A percentile compares a stretch with the other conserved stretches of the same genome.
Evolutionary conservation across 371 early-diverging fungal genomes (phyloP).

Genomic region (Gilbertella persicaria): DNA sequence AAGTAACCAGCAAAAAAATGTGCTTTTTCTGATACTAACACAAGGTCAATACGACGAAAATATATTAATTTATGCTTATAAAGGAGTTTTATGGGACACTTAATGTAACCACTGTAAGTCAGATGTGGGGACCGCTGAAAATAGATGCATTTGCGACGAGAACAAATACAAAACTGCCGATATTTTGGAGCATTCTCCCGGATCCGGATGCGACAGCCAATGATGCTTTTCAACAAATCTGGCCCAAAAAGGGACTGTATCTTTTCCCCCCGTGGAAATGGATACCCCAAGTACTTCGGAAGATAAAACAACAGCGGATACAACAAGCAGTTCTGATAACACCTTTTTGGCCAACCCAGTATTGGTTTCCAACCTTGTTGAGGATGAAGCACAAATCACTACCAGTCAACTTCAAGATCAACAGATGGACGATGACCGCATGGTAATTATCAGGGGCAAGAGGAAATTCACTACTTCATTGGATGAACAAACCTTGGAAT

Average conservation of each 20-base stretch:
- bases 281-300: conserved; percentile 19
- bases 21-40: too few relatives aligned
- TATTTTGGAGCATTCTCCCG: conserved; percentile 22
- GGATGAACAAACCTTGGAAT: background rate
- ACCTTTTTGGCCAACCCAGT: conserved; percentile 3
- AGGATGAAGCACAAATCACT: background rate
- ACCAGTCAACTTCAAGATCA: background rate
- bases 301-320: conserved; percentile 10
- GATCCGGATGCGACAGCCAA: conserved; percentile 25
- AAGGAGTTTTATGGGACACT: too few relatives aligned
- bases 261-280: conserved; percentile 34
- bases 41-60: too few relatives aligned
- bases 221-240: conserved; percentile 31
- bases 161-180: background rate
- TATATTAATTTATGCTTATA: too few relatives aligned
- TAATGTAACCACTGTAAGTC: too few relatives aligned
- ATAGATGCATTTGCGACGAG: conserved; percentile 4
- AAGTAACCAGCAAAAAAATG: too few relatives aligned
- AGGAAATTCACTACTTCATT: background rate
- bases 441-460: conserved; percentile 6
- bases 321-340: conserved; percentile 1
- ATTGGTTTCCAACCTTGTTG: conserved; percentile 2
- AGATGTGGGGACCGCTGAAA: conserved; percentile 4
- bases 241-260: conserved; percentile 16
- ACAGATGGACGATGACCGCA: conserved; percentile 5